Conservation (phyloP, 1,284 basidiomycete species). For the Trichosporon faecale region DNA sequence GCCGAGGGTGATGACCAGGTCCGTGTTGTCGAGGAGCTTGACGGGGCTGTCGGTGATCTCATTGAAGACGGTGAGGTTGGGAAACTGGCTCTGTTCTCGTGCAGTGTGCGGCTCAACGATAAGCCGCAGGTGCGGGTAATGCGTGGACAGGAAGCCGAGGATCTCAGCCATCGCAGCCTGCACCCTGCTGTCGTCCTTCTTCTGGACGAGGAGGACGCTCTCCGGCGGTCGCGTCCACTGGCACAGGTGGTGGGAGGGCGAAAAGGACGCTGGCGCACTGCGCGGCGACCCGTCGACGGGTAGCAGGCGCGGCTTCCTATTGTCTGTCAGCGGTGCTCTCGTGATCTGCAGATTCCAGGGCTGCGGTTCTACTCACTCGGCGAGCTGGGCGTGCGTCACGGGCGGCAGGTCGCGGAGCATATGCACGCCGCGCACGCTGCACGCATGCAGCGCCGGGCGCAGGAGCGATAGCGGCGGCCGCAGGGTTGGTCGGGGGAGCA, state of each 20-base stretch:
- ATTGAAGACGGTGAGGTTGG: slow-evolving; percentile 24
- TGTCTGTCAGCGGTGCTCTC: slow-evolving; percentile 21
- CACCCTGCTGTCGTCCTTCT: slow-evolving; percentile 53
- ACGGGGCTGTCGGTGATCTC: neutral
- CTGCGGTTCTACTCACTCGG: slow-evolving; percentile 20
- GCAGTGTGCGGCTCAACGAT: slow-evolving; percentile 47
- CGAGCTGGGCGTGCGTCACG: slow-evolving; percentile 24
- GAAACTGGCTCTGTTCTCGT: slow-evolving; percentile 36
- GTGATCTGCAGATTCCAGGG: slow-evolving; percentile 11
- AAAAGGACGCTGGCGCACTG: neutral
- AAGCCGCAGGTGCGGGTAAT: slow-evolving; percentile 36
- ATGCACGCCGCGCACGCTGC: slow-evolving; percentile 24
- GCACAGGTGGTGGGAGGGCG: slow-evolving; percentile 24
- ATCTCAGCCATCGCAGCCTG: slow-evolving; percentile 51
- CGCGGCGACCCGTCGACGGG: slow-evolving; percentile 3
- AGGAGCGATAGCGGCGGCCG: neutral
- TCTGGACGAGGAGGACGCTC: slow-evolving; percentile 56
- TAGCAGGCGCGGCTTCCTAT: slow-evolving; percentile 18
- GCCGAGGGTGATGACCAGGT: slow-evolving; percentile 86
- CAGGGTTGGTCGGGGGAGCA: neutral
- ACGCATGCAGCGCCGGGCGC: neutral
- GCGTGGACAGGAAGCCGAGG: slow-evolving; percentile 41
- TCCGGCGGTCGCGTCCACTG: slow-evolving; percentile 40
- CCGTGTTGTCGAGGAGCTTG: slow-evolving; percentile 53
- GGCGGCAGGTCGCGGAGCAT: slow-evolving; percentile 32